phyloP scores from a whole-genome alignment of 1,284 basidiomycete species.

The Cryptococcus hybrid region DNA sequence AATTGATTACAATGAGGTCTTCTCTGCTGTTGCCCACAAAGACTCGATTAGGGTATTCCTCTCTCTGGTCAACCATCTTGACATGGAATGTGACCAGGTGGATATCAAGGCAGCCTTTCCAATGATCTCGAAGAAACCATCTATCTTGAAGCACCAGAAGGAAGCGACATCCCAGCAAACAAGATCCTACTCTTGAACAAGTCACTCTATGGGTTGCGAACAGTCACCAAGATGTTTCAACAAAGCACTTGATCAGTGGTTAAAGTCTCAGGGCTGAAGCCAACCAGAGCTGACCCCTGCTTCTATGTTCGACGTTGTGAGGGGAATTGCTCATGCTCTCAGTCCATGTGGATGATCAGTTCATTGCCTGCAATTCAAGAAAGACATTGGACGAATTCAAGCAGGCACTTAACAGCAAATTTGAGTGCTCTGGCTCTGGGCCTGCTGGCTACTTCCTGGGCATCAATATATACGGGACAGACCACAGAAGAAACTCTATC shows the following conservation, averaged over 20 bases:
- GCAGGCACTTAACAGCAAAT: constrained; percentile 10
- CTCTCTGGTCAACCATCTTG: no score
- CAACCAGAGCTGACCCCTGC: constrained; percentile 9
- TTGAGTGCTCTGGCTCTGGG: constrained; percentile 22
- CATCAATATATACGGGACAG: constrained; percentile 17
- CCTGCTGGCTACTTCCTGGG: constrained; percentile 23
- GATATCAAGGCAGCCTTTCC: no score
- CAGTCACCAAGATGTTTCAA: constrained; percentile 14
- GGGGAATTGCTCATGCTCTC: constrained; percentile 18
- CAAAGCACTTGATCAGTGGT: constrained; percentile 12
- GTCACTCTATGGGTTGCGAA: neutral
- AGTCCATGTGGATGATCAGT: constrained; percentile 9
- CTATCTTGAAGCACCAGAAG: no score
- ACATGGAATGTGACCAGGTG: no score
- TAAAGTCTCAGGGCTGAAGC: constrained; percentile 1
- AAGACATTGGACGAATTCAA: constrained; percentile 18
- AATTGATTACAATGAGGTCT: no score
- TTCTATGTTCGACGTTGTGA: constrained; percentile 11
- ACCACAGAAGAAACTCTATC: constrained; percentile 6
- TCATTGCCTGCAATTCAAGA: constrained; percentile 18
- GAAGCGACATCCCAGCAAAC: no score
- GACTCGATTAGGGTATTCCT: no score
- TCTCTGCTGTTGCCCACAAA: no score
- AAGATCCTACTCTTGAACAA: no score
- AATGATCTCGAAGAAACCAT: no score